Evolutionary conservation across 208 protist genomes (phyloP), one percentile per base, ranked within the genome.

Genomic region (Trypanosoma boissoni): DNA sequence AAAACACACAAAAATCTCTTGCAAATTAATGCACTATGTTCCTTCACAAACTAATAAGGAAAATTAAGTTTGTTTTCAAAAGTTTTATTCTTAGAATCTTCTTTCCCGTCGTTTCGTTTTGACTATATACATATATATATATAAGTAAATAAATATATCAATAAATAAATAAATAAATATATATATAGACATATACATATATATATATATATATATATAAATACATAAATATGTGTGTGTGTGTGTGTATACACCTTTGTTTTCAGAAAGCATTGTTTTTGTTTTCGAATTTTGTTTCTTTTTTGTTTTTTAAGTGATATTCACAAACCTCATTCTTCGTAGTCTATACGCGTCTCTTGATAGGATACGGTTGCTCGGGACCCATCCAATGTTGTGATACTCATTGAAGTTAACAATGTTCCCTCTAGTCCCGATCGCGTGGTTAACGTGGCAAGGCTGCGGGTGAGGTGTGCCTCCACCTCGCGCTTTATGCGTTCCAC

Each of bases 401-500:
- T n/a, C n/a, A n/a, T n/a, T 8, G 46, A 37, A 50, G 32, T 32
- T 42, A 45, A 18, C 44, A 45, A 21, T 54, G 31, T 24, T 54
- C 9, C 21, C 2, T 0, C 3, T 45, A 54, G 20, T 0, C 23
- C 23, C 10, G 18, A 14, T 21, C n/a, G 6, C 18, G 37, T 14
- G 34, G 36, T 29, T 18, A 52, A 20, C 39, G 7, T 21, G 28
- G 12, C 36, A 29, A 18, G 3, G 0, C 16, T 32, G 12, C 12
- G 9, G 36, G 10, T 31, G 6, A 66, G 18, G 14, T 58, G 6
- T 14, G 23, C 21, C 21, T 64, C 43, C 0, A 74, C 68, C 26
- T 63, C 68, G 34, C 46, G 23, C 9, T 0, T 36, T 43, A 68
- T 57, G 9, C 66, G 71, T 42, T 74, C 49, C 26, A 71, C 45